Evolutionary conservation across 192 early-diverging fungal species (phyloP), one percentile per base, ranked within the genome.

Genomic region (Obelidium mucronatum): DNA sequence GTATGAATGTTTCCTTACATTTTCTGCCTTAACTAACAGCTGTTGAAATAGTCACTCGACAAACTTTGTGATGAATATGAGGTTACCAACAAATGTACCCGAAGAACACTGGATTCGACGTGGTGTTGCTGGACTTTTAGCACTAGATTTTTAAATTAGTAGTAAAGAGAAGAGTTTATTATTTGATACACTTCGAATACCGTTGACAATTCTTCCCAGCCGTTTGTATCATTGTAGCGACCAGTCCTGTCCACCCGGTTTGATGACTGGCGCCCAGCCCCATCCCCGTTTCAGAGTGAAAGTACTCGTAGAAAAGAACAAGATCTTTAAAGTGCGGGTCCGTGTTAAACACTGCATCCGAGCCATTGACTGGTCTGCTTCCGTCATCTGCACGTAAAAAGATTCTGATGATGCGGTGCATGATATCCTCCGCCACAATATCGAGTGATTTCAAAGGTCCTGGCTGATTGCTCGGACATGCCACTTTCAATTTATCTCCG

Each of bases 1-100:
- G 88, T 90, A 82, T 59, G 78, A 55, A 0, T 37, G 33, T 19
- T 17, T 31, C 1, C n/a, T n/a, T n/a, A 22, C 31, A 28, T 30
- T 40, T 70, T 0, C 6, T 65, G 59, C 30, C 6, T 48, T 58
- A 35, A 69, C 37, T 11, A 56, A 30, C 2, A 6, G 11, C 44
- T 5, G 4, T 42, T 44, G 17, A 30, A 53, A 39, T 55, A 90
- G 88, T 31, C 88, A 90, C 60, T 84, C 82, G 28, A 90, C 88
- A 1, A 90, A 90, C 64, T 90, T 81, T 73, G 88, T 90, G n/a
- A 89, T 89, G 83, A 86, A 79, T n/a, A 90, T 90, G 88, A 48
- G 85, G 37, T 51, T 90, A 1, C 87, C 87, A 35, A 89, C 88
- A 36, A 89, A 82, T 39, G 87, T 83, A 8, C 84, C 85, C 1